Evolutionary conservation across 140 eudicot species (phyloP), one percentile per base, ranked within the genome.

Genomic region (Oenanthe javanica): DNA sequence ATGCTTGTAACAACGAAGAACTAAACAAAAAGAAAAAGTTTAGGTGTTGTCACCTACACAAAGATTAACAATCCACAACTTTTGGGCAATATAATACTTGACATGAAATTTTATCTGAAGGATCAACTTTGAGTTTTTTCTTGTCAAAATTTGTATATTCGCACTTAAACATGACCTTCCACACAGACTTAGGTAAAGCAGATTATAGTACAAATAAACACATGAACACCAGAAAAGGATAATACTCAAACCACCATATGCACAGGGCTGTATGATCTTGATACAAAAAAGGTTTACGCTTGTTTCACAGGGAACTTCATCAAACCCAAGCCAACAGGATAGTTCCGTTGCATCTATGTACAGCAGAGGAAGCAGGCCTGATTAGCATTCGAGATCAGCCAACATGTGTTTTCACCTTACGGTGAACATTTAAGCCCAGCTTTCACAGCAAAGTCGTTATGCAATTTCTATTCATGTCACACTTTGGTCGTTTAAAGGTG

Each of bases 281-380:
- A 55, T 67, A 13, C 42, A 47, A 82, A 54, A 71, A 47, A 77
- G 40, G 55, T 79, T 64, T 77, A 67, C 61, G 76, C 49, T 67
- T 67, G 79, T 78, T 80, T 82, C 83, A 81, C 87, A 87, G 48
- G 75, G 61, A 79, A 83, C 80, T 57, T 70, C 61, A 83, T 59
- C 81, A 81, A 83, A 67, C 83, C 85, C 81, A 51, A 83, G 76
- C 57, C 61, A 81, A 54, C 77, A 75, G 59, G 77, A 47, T 64
- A 52, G 78, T 69, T 66, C 78, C 80, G 71, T 83, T 79, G 59
- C 84, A 82, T 76, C 73, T 83, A 84, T 87, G 83, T 84, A 81
- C 87, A 55, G 79, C 83, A 81, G 80, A 84, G 83, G 82, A 84
- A 80, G 78, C 76, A 82, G 77, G 70, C 84, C 81, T 69, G 87